Base-by-base conservation (phyloP, 2,329 filamentous ascomycete genomes). In the Penicillium decumbens region DNA sequence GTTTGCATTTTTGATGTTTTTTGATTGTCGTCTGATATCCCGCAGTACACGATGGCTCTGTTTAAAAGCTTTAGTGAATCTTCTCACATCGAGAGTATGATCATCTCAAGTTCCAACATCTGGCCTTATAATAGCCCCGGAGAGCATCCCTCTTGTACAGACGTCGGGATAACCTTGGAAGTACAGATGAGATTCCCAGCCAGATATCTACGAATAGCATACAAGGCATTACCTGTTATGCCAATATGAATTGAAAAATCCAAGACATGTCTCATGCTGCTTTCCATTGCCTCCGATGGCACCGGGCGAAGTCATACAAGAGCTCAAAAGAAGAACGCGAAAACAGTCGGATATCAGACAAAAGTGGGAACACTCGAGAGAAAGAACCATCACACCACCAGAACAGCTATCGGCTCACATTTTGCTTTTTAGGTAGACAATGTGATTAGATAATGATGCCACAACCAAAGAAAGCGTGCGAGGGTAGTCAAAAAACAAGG, bases 31-130 rank as follows among this genome's bases (percentile, higher is more conserved):
- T 41, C 43, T 48, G 47, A 63, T 63, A 62, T 60, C 60, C 59
- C 60, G 54, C 59, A 60, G 59, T 60, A 61, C 47, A 60, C 56
- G 59, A 56, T 50, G 59, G 57, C 48, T 52, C 41, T 56, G 45
- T 45, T 51, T 53, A 42, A 6, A 43, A 8, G 35, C 30, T 49
- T 29, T 27, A 50, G 45, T 40, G 47, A 45, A 45, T 32, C 18
- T 20, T 41, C 24, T 28, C 3, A 40, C 20, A 32, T 33, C 8
- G 29, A 12, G 29, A n/a, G 1, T 32, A 32, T 24, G 18, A 39
- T 30, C 3, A 15, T 15, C 24, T n/a, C 24, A 20, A 28, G 28
- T 23, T n/a, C 18, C 7, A 18, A 4, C 29, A 18, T 12, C 20
- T 20, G 10, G 33, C 15, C 33, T 9, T 12, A 37, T 6, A 2